A percentile compares a stretch with the other conserved stretches of the same genome.
phyloP scores from a whole-genome alignment of 2,329 filamentous ascomycete species.

The Colletotrichum magnum region DNA sequence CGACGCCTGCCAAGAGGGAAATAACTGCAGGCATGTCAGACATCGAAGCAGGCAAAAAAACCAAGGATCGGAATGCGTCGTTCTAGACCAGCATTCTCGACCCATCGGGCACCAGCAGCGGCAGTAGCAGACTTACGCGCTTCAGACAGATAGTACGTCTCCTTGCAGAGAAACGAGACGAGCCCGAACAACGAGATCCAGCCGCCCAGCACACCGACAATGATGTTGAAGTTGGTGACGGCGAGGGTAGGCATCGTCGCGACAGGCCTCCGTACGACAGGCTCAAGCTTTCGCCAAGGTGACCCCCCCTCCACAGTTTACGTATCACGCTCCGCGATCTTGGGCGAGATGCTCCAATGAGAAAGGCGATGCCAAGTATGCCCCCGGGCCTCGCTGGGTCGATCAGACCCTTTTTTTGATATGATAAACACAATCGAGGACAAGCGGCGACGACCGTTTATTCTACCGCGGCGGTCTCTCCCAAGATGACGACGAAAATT shows the following conservation, averaged over 20 bases:
- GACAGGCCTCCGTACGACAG: conserved; percentile 11
- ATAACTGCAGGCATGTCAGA: conserved; percentile 73
- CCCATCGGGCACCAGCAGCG: neutral
- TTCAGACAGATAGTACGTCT: conserved; percentile 92
- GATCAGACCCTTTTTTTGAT: no score
- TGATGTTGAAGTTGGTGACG: conserved; percentile 78
- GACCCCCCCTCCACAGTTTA: neutral
- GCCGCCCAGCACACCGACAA: conserved; percentile 84
- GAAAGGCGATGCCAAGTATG: neutral
- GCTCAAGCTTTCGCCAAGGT: conserved; percentile 41
- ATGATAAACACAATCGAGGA: neutral
- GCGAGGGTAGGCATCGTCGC: conserved; percentile 58
- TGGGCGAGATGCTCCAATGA: conserved; percentile 26
- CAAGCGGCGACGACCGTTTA: neutral
- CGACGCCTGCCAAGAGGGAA: conserved; percentile 82
- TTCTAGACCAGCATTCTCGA: neutral
- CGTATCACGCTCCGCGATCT: conserved; percentile 25
- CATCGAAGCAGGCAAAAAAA: conserved; percentile 15
- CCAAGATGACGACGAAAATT: conserved; percentile 1
- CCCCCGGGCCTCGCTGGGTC: no score
- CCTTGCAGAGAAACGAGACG: conserved; percentile 90
- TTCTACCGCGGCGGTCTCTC: conserved; percentile 52
- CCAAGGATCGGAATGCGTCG: neutral
- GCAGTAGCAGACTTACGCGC: conserved; percentile 72
- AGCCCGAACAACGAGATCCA: conserved; percentile 93